Base-by-base conservation (phyloP, 257 asterid genomes). In the Solanum gracilifrons region DNA sequence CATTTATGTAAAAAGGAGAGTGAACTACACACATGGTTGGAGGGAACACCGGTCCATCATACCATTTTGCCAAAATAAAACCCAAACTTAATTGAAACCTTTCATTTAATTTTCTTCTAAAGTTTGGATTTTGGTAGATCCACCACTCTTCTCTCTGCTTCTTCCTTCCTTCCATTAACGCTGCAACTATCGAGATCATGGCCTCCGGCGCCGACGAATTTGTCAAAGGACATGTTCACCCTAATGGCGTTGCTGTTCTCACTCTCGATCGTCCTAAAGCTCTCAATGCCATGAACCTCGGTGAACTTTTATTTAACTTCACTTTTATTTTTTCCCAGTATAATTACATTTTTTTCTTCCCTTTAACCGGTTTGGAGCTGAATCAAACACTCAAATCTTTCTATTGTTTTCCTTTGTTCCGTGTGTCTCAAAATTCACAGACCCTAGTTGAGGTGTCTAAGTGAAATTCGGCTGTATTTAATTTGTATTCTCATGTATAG, bases 261-360 rank as follows among this genome's bases (percentile, higher is more conserved):
- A 95, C 99, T 89, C 99, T 97, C 25, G 98, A 97, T 90, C 98
- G 99, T 86, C 93, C 98, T 85, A 97, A 97, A 87, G 98, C 97
- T 79, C 98, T 97, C 87, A 97, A 97, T 75, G 99, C 99, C 39
- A 95, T 97, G 99, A 94, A 93, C 91, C 64, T 95, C 86, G 99
- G 99, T 95, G 27, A 83, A 58, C 39, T 6, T 76, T 37, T 39
- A 36, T 43, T 43, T 79, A 23, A 41, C 9, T 16, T n/a, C 84
- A 75, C 33, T 37, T 76, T 37, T 4, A 13, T 13, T 27, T 68
- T 68, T 68, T 68, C 35, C 35, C 35, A 31, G 15, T 69, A 72
- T 72, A 68, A 68, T 71, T 71, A 31, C 77, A 15, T 68, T 27
- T 68, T 68, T 64, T 64, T 25, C 18, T 7, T 29, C n/a, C 25